Evolutionary conservation across 2,329 filamentous ascomycete genomes (phyloP).

Genomic region (Fusarium sp.): DNA sequence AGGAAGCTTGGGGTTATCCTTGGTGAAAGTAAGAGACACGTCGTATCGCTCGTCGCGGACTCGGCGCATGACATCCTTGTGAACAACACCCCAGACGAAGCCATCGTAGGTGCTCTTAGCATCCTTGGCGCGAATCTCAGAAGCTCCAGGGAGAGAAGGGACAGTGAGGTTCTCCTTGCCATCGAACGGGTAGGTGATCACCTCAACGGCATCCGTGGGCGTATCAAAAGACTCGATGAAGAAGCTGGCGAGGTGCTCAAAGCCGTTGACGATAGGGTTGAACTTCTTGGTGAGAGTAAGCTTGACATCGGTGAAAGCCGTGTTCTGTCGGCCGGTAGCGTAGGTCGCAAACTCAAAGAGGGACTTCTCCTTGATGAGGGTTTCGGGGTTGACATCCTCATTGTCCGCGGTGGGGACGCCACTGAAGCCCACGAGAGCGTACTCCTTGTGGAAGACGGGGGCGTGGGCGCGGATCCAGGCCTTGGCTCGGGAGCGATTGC

Average conservation of each 20-base stretch:
- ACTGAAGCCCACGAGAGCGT: conserved; percentile 86
- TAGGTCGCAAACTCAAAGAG: conserved; percentile 89
- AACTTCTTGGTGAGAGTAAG: conserved; percentile 86
- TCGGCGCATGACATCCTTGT: conserved; percentile 93
- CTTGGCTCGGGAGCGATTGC: conserved; percentile 84
- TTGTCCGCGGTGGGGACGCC: conserved; percentile 65
- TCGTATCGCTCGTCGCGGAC: conserved; percentile 95
- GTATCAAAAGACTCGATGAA: conserved; percentile 82
- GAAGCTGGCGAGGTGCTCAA: conserved; percentile 78
- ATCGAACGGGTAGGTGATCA: conserved; percentile 88
- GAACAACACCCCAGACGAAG: conserved; percentile 95
- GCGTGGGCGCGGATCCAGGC: conserved; percentile 84
- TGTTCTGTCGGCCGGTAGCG: conserved; percentile 90
- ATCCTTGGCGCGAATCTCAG: conserved; percentile 66
- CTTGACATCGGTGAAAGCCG: conserved; percentile 90
- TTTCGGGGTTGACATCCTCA: conserved; percentile 53
- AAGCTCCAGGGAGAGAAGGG: conserved; percentile 71
- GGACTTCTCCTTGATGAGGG: conserved; percentile 84
- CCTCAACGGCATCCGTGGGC: conserved; percentile 80
- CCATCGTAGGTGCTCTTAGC: conserved; percentile 81
- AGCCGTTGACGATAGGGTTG: conserved; percentile 75
- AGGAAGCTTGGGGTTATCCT: conserved; percentile 91
- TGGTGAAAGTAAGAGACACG: conserved; percentile 90
- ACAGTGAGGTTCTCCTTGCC: conserved; percentile 87
- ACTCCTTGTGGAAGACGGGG: conserved; percentile 81